Conservation (phyloP, 1,139 yeast genomes). For the Pichia sp. region DNA sequence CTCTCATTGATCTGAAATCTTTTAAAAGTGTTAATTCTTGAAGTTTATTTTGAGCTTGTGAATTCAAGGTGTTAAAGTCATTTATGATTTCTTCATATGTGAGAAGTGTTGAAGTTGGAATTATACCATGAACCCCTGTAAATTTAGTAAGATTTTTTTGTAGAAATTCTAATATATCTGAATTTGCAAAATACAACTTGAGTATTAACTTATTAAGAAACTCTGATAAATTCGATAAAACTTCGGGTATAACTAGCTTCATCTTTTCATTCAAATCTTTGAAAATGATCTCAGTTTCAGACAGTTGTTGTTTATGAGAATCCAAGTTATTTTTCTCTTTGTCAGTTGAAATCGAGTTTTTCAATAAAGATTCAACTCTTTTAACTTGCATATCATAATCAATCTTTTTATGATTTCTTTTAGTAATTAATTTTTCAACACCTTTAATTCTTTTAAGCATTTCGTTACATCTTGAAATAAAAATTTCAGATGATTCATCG, state of each 20-base stretch:
- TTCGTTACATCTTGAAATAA: slow-evolving; percentile 33
- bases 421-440: slow-evolving; percentile 37
- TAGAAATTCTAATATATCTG: slow-evolving; percentile 30
- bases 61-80: slow-evolving; percentile 27
- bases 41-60: slow-evolving; percentile 31
- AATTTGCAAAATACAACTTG: slow-evolving; percentile 31
- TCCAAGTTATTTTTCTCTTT: slow-evolving; percentile 36
- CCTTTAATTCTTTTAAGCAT: slow-evolving; percentile 37
- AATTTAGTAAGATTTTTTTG: slow-evolving; percentile 31
- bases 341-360: slow-evolving; percentile 33
- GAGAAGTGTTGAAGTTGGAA: slow-evolving; percentile 13
- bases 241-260: slow-evolving; percentile 40
- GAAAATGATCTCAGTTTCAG: slow-evolving; percentile 32
- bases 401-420: slow-evolving; percentile 39
- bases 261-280: slow-evolving; percentile 37
- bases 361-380: slow-evolving; percentile 36
- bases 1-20: slow-evolving; percentile 24
- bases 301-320: slow-evolving; percentile 30
- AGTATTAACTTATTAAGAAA: slow-evolving; percentile 40
- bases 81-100: slow-evolving; percentile 20
- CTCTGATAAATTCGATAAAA: slow-evolving; percentile 41
- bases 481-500: slow-evolving; percentile 33
- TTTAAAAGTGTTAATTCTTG: slow-evolving; percentile 32
- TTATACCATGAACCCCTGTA: slow-evolving; percentile 37
- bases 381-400: slow-evolving; percentile 36